Evolutionary conservation across 225 moss, liverwort and hornwort species (phyloP), one percentile per base, ranked within the genome.

Genomic region (Neckera pumila): DNA sequence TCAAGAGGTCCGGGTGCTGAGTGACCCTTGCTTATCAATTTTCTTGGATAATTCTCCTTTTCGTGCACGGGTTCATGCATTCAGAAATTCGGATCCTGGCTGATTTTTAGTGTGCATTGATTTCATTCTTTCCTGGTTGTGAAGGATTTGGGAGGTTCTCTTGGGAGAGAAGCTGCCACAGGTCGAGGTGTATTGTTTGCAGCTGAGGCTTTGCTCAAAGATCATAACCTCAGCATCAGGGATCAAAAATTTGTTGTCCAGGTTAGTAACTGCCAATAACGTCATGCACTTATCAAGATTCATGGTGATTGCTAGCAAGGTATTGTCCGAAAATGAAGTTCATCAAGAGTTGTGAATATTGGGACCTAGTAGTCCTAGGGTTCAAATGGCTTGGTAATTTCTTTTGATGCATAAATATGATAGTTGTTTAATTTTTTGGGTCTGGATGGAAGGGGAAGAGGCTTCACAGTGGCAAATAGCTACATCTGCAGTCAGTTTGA

Each of bases 151-250:
- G 98, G 98, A 84, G 98, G 98, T 58, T 98, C 98, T 40, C 94
- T 98, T 64, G 98, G 98, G 84, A 95, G 98, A 79, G 98, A 98
- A 84, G 96, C 98, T 91, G 98, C 98, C 62, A 98, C 98, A 58
- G 98, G 98, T 19, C 93, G 98, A 86, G 98, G 98, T 49, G 98
- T 96, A 31, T 89, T 98, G 31, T 97, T 91, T 90, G 97, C 90
- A 62, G 95, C 95, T 14, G 92, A 98, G 89, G 94, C 97, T 85
- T 69, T 98, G 85, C 89, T 98, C 63, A 93, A 95, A 88, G 98
- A 98, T 85, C 93, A 98, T 86, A 95, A 95, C 62, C 90, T 91
- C 87, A 89, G 91, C 60, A 91, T 98, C 82, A 92, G 95, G 43
- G 92, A 93, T 73, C 96, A 95, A 79, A 86, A 85, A 43, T 98